Base-by-base conservation (phyloP, 805 yeast genomes). In the Spathaspora hagerdaliae region DNA sequence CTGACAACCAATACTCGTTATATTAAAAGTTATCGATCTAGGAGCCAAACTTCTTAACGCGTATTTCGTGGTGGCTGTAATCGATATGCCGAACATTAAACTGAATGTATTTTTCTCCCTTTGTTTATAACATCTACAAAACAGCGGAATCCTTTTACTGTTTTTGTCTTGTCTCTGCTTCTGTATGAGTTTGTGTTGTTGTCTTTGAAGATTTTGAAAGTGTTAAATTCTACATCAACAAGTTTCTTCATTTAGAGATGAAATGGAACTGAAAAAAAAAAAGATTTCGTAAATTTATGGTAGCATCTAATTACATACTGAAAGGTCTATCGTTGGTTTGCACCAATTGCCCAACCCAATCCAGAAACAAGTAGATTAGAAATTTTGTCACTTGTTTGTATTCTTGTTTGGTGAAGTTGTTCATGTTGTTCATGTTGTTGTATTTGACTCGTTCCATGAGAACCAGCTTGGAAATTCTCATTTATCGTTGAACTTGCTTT, bases 301-400 rank as follows among this genome's bases (percentile, higher is more conserved):
- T 32, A 13, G 41, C 41, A 12, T n/a, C n/a, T 38, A 41, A 9
- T 36, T 27, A 10, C 26, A 29, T 37, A 27, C 44, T 13, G 13
- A 3, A 32, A 32, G 4, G 13, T 13, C 13, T 9, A 12, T 14
- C 26, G 3, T 38, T 44, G 47, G 44, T 59, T 63, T 35, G 84
- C 84, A 6, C 84, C 84, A 51, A 79, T 76, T 3, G 84, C 83
- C 85, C 85, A 79, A 4, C 83, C 83, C 29, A 79, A 59, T 1
- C 84, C 84, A 26, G 78, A 70, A 2, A 75, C 81, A 44, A 79
- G 63, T 45, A 79, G 54, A 45, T 70, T 75, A 9, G 79, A 73
- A 3, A 80, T 48, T 52, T 77, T 79, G 35, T 75, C 81, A 38
- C 69, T 55, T 1, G 74, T 75, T 19, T 64, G 67, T 32, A 59